These are phyloP conservation scores for Hysterangium stoloniferum DNA, from an alignment of 768 basidiomycete species.

Conservation along the genomic window DNA sequence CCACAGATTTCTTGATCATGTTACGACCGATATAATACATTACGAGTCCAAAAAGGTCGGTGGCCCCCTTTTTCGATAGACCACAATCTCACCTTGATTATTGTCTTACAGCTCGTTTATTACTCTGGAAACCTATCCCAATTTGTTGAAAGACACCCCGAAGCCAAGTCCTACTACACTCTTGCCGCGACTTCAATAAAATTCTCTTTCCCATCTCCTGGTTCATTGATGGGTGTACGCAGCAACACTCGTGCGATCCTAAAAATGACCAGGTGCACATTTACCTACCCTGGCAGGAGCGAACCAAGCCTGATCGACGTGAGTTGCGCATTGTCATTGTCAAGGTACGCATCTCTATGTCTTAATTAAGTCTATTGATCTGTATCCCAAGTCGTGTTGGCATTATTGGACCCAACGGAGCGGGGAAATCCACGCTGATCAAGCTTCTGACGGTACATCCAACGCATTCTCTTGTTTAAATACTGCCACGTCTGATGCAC, in stretches of 20 bases:
- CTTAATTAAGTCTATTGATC: neutral
- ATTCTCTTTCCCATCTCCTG: constrained; percentile 93
- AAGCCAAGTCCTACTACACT: constrained; percentile 95
- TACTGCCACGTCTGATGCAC: constrained; percentile 4
- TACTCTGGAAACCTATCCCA: constrained; percentile 88
- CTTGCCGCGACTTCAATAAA: constrained; percentile 89
- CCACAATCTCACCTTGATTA: constrained; percentile 13
- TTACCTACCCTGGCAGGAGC: constrained; percentile 82
- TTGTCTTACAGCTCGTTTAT: constrained; percentile 65
- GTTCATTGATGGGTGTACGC: constrained; percentile 93
- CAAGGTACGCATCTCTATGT: constrained; percentile 46
- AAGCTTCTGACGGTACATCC: constrained; percentile 76
- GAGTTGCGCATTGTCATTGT: constrained; percentile 89
- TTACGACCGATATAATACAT: constrained; percentile 95
- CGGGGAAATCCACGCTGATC: constrained; percentile 93
- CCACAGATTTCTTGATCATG: constrained; percentile 81
- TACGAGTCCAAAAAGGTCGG: constrained; percentile 87
- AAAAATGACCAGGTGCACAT: constrained; percentile 86
- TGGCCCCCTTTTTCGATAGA: constrained; percentile 19
- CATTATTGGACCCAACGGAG: constrained; percentile 88
- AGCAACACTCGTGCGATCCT: constrained; percentile 94
- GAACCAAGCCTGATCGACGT: constrained; percentile 80
- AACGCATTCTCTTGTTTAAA: neutral
- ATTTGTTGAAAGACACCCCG: constrained; percentile 86
- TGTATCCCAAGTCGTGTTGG: constrained; percentile 67